Conservation (phyloP, 2,329 filamentous ascomycete genomes). For the Coniochaeta hoffmannii region DNA sequence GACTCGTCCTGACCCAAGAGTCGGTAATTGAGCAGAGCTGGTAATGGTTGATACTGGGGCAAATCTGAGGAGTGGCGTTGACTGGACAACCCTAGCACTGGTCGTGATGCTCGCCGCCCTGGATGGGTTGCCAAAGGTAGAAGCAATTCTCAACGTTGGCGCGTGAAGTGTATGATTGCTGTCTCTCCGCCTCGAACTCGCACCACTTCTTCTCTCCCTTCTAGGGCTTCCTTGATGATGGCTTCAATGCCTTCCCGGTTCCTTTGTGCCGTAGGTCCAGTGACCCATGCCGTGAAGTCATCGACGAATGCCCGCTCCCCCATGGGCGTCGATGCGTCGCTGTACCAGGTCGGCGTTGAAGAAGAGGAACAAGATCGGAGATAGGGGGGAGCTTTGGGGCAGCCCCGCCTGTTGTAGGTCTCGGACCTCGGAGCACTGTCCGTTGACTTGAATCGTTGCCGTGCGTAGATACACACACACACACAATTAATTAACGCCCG, state of each 20-base stretch:
- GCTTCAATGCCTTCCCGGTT: neutral
- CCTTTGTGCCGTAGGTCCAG: neutral
- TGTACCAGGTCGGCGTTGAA: constrained; percentile 29
- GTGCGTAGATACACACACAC: too few relatives aligned
- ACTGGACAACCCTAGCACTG: too few relatives aligned
- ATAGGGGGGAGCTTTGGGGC: constrained; percentile 6
- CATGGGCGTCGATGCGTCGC: constrained; percentile 18
- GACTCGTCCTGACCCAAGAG: too few relatives aligned
- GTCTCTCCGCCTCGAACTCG: constrained; percentile 5
- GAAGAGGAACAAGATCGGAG: constrained; percentile 17
- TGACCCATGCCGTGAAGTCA: constrained; percentile 11
- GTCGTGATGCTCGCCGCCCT: too few relatives aligned
- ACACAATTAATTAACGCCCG: too few relatives aligned
- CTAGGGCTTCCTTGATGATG: constrained; percentile 7
- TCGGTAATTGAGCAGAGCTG: neutral
- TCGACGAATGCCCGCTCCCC: constrained; percentile 18
- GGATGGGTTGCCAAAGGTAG: too few relatives aligned
- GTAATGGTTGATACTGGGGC: neutral
- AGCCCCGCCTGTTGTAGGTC: neutral
- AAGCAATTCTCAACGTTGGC: neutral
- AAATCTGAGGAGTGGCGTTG: too few relatives aligned
- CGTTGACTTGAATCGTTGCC: neutral
- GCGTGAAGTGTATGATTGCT: constrained; percentile 9
- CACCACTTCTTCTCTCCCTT: constrained; percentile 17
- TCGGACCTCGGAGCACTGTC: neutral